Percentiles rank a stretch among this genome's conserved stretches.
Conservation (phyloP, 345 rosid species). For the Sisymbrium irio region DNA sequence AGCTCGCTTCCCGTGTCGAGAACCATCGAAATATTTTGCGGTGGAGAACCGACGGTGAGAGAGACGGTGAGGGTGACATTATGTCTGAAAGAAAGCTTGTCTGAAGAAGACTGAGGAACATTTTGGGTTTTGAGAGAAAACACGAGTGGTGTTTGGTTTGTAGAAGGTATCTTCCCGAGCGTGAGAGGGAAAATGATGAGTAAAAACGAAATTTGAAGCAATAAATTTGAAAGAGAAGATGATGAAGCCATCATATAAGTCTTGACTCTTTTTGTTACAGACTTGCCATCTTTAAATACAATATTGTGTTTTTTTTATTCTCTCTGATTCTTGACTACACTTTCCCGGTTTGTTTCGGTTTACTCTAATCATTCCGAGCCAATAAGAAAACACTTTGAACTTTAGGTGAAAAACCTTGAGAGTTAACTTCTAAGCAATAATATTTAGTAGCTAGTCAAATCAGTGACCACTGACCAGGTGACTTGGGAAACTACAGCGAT, state of each 20-base stretch:
- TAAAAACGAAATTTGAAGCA: constrained; percentile 28
- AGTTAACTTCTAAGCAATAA: constrained; percentile 19
- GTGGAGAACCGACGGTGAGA: constrained; percentile 63
- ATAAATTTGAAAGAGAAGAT: constrained; percentile 16
- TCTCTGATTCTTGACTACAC: background rate
- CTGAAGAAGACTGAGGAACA: constrained; percentile 61
- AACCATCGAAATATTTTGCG: constrained; percentile 69
- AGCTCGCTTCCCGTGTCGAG: constrained; percentile 87
- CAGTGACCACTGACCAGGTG: constrained; percentile 11
- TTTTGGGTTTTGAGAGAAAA: constrained; percentile 51
- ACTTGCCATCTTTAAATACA: constrained; percentile 30
- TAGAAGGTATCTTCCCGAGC: constrained; percentile 20
- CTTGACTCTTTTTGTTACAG: constrained; percentile 24
- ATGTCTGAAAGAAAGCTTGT: constrained; percentile 55
- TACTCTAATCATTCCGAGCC: background rate
- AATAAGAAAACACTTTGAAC: background rate
- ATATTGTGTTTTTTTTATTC: background rate
- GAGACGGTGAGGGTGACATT: constrained; percentile 66
- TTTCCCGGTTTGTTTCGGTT: constrained; percentile 20
- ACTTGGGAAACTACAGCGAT: background rate
- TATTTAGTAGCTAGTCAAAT: constrained; percentile 27
- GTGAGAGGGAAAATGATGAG: constrained; percentile 35
- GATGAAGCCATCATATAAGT: constrained; percentile 27
- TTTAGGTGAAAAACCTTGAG: constrained; percentile 10
- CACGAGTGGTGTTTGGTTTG: constrained; percentile 39